Evolutionary conservation across 1,139 yeast species (phyloP), one percentile per base, ranked within the genome.

Genomic region (Pichia sp.): DNA sequence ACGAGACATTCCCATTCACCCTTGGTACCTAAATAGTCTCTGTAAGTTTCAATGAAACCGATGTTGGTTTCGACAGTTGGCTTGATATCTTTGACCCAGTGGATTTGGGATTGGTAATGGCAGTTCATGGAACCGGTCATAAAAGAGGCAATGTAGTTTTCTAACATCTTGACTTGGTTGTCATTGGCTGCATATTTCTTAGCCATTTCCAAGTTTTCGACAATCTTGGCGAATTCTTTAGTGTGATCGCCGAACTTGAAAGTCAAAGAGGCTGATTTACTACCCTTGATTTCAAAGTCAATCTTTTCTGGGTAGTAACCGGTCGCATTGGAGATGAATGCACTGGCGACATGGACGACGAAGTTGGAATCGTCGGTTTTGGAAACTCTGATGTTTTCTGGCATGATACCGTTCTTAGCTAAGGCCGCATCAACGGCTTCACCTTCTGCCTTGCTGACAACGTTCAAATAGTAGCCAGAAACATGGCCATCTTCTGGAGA

Each of bases 1-100:
- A 89, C 94, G 40, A 89, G 70, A 31, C 96, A 90, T 69, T 89
- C 96, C 93, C 94, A 89, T 68, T 89, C 96, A 51, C 96, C 96
- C 62, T 93, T 79, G 40, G 88, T 89, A 42, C 96, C 96, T 18
- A 91, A 79, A 15, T 96, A 96, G 63, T 88, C 96, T 66, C 96
- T 76, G 68, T 89, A 89, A 28, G 96, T 88, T 69, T 89, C 96
- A 59, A 89, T 88, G 63, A 88, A 89, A 0, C 96, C 96, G 58
- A 88, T 79, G 62, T 89, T 87, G 40, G 93, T 82, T 67, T 89
- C 96, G 24, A 89, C 91, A 33, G 71, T 71, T 14, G 96, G 96
- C 8, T 88, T 84, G 46, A 86, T 67, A 63, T 89, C 96, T 62
- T 86, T 85, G 50, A 89, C 95, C 96, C 96, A 89, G 55, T 77